Evolutionary conservation across 1,284 basidiomycete genomes (phyloP).

Genomic region (Rhodotorula sp.): DNA sequence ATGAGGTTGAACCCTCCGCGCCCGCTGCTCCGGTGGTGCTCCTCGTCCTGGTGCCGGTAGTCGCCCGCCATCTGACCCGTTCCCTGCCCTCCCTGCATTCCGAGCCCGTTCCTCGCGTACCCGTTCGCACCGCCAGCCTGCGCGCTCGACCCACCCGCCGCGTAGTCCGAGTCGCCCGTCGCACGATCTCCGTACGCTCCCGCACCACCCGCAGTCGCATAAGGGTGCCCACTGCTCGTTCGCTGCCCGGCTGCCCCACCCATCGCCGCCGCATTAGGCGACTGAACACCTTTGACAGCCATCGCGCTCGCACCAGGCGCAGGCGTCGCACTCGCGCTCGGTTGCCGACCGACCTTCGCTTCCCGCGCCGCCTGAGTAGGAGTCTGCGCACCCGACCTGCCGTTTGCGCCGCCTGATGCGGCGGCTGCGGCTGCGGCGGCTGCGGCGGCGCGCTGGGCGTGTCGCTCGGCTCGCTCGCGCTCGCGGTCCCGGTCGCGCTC

Average conservation of each 20-base stretch:
- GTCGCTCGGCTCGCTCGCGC: constrained; percentile 51
- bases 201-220: constrained; percentile 15
- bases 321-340: constrained; percentile 45
- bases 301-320: constrained; percentile 65
- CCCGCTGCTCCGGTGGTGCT: constrained; percentile 2
- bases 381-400: neutral
- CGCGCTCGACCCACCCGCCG: neutral
- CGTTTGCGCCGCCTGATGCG: constrained; percentile 11
- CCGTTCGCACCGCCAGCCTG: constrained; percentile 7
- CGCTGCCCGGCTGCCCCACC: constrained; percentile 12
- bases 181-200: constrained; percentile 11
- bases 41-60: constrained; percentile 41
- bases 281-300: constrained; percentile 68
- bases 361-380: constrained; percentile 4
- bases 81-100: neutral
- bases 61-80: constrained; percentile 4
- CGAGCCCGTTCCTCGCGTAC: neutral
- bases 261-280: constrained; percentile 49
- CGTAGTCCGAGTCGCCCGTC: constrained; percentile 4
- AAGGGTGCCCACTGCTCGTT: constrained; percentile 18
- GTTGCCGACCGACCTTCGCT: constrained; percentile 9
- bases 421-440: constrained; percentile 46
- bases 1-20: constrained; percentile 46
- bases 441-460: constrained; percentile 49
- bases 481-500: constrained; percentile 49